Evolutionary conservation across 805 yeast species (phyloP).

Genomic region (Starmerella khaoyaiensis): DNA sequence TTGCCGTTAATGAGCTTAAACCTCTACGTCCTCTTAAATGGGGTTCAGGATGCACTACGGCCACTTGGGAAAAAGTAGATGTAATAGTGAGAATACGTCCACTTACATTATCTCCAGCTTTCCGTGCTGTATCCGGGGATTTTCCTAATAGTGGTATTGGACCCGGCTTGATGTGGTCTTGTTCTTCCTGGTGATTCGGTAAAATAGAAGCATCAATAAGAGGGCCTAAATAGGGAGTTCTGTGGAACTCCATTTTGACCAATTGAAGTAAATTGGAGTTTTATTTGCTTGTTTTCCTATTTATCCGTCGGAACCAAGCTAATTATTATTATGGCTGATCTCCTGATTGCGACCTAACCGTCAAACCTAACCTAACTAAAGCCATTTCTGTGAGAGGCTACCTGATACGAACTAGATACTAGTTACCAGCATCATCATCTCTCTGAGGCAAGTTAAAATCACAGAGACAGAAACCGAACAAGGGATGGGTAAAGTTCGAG

Average conservation of each 20-base stretch:
- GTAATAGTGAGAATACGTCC: slow-evolving; percentile 60
- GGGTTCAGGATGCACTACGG: slow-evolving; percentile 31
- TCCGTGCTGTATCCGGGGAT: slow-evolving; percentile 17
- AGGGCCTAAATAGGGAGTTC: slow-evolving; percentile 22
- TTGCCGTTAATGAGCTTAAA: slow-evolving; percentile 69
- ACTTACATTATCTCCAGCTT: slow-evolving; percentile 28
- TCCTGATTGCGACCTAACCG: too few relatives aligned
- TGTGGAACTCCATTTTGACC: slow-evolving; percentile 21
- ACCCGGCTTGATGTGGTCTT: background rate
- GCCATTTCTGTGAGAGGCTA: too few relatives aligned
- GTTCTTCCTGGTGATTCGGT: slow-evolving; percentile 10
- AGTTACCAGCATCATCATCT: too few relatives aligned
- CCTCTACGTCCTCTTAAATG: slow-evolving; percentile 46
- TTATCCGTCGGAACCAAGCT: too few relatives aligned
- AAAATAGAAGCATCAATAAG: slow-evolving; percentile 20
- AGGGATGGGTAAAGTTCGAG: background rate
- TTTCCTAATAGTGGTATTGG: slow-evolving; percentile 12
- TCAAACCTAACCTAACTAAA: too few relatives aligned
- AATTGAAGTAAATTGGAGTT: too few relatives aligned
- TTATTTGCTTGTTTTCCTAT: too few relatives aligned
- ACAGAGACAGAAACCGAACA: too few relatives aligned
- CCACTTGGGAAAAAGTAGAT: slow-evolving; percentile 54
- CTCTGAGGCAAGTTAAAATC: too few relatives aligned
- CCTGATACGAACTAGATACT: too few relatives aligned
- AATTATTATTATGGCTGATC: too few relatives aligned